Evolutionary conservation across 805 yeast species (phyloP), one percentile per base, ranked within the genome.

Genomic region (Ogataea nitratoaversa): DNA sequence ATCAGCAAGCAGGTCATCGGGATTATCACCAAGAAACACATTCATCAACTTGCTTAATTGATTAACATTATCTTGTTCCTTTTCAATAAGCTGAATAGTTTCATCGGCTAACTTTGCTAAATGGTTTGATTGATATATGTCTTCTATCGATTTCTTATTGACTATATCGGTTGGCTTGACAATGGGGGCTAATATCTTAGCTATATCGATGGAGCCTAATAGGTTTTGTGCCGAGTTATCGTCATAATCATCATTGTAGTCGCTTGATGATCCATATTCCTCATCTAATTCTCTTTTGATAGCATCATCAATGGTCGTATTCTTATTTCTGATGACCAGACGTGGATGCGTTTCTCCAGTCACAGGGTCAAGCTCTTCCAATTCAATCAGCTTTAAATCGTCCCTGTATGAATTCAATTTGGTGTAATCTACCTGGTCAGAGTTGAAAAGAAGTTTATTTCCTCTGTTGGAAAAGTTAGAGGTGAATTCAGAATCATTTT

Each of bases 11-110:
- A 83, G 62, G 40, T 78, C 79, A 32, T 70, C 70, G 48, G 95
- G 84, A 57, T 87, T 91, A 56, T 91, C 98, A 4, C 97, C 96
- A 36, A 91, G 68, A 50, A 91, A 78, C 1, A 84, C 80, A 46
- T 82, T 85, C 62, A 93, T 71, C 33, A 91, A 68, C 52, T 78
- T 78, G 32, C 83, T 76, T 38, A 89, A 67, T 54, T 80, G 76
- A 42, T 80, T 78, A n/a, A 85, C 84, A 27, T 80, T 81, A 20
- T 74, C 71, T 53, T 88, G 95, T 56, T 93, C 99, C 31, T 76
- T 74, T 56, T 86, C 90, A 36, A 93, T 84, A 45, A 82, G 66
- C 38, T 84, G 83, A 19, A 90, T 77, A 14, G 93, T 78, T 45
- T 88, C 87, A 14, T 67, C 65, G 0, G 95, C 85, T 48, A 93